Base-by-base conservation (phyloP, 331 rosid genomes). In the Dryas integrifolia region DNA sequence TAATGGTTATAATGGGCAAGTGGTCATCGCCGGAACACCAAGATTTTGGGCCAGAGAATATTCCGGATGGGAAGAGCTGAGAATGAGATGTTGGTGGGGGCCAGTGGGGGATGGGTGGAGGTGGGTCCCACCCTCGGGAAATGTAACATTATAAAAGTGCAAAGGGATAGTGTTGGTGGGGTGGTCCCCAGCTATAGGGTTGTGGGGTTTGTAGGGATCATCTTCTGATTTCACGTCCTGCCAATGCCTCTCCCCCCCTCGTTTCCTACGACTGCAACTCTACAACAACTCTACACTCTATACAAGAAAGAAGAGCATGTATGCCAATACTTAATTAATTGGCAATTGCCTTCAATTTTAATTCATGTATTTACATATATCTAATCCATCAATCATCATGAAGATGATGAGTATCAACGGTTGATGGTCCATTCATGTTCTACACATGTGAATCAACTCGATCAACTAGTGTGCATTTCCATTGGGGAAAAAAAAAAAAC, bases 171-270 rank as follows among this genome's bases (percentile, higher is more conserved):
- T 35, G 65, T 15, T 35, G 58, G 74, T 26, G 70, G 65, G 41
- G 68, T 67, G 72, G 75, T 57, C 68, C 46, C 52, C 40, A 70
- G n/a, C 4, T 55, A 9, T 38, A 57, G 75, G 56, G 57, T 13
- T 63, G 70, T 71, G 74, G 73, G 84, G 84, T 65, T 70, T 50
- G 44, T 71, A 30, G 81, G 81, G 77, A 71, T 65, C 77, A 76
- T 58, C 49, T 65, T 76, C 81, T 71, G 81, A 48, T 65, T 55
- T 67, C 52, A 43, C 60, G 18, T 45, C 55, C 75, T 65, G 77
- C 58, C 73, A 64, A 40, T 58, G 75, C 55, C 43, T 13, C 46
- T 45, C 55, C 75, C 9, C 11, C 11, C 13, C 65, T 14, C 46
- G 45, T 55, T 43, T 55, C 47, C 7, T 6, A 38, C 68, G 11